Evolutionary conservation across 371 early-diverging fungal species (phyloP), one percentile per base, ranked within the genome.

Genomic region (Rhizomucor pusillus): DNA sequence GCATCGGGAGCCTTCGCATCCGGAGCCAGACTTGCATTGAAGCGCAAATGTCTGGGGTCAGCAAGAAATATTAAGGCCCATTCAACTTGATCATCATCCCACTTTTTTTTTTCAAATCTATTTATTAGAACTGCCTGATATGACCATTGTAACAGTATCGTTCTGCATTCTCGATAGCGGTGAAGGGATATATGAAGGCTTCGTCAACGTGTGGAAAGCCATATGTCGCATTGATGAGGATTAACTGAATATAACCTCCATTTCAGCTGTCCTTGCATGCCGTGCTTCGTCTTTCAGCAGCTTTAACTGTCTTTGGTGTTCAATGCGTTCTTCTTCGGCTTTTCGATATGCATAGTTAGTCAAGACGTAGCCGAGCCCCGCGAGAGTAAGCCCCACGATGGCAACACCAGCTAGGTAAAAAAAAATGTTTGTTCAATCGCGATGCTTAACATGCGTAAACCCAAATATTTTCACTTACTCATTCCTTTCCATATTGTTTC

Each of bases 401-500:
- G 60, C 62, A 20, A 77, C 69, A 37, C 73, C 77, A 16, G 68
- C 75, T 71, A 46, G 11, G 25, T 20, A 22, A 39, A 18, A 16
- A 59, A 12, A 22, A 45, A 29, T 19, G 29, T 39, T 19, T 4
- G 47, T n/a, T 25, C 14, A 16, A 14, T 22, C 13, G 19, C 10
- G 45, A 44, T 19, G 45, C 45, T 14, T 10, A 44, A 9, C 19
- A 9, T 11, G 18, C 10, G 18, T 14, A 19, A 5, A 10, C 7
- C 9, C 20, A 52, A 14, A 52, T 24, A 16, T 45, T 18, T 57
- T 5, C 29, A 50, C 61, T 60, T 68, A 70, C 67, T 53, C 69
- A 90, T 75, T 20, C 89, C 91, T 35, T 84, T 83, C 65, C 90
- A 81, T 12, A 88, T 91, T 0, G 89, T 81, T 48, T 89, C 88